Evolutionary conservation across 2,329 filamentous ascomycete genomes (phyloP).

Genomic region (Aspergillus sp.): DNA sequence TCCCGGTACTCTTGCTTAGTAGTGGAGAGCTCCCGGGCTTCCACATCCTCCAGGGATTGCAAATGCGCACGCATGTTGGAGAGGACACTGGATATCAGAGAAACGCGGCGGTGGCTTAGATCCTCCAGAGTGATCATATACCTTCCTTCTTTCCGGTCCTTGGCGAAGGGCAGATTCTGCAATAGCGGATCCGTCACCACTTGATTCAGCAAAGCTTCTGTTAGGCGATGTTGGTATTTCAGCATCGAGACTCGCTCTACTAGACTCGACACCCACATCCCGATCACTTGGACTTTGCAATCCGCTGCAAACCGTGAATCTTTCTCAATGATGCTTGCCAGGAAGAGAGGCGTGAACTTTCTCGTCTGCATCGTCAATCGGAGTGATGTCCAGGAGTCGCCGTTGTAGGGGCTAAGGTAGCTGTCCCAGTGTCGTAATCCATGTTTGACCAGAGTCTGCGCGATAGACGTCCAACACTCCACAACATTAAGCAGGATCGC

Average conservation of each 20-base stretch:
- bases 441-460: slow-evolving; percentile 50
- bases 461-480: slow-evolving; percentile 58
- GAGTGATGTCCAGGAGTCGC: slow-evolving; percentile 52
- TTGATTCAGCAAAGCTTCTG: slow-evolving; percentile 55
- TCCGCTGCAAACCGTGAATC: slow-evolving; percentile 46
- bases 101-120: slow-evolving; percentile 57
- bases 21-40: slow-evolving; percentile 39
- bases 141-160: slow-evolving; percentile 34
- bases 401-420: slow-evolving; percentile 58
- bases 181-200: slow-evolving; percentile 52
- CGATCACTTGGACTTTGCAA: slow-evolving; percentile 53
- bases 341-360: slow-evolving; percentile 50
- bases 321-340: slow-evolving; percentile 48
- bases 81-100: slow-evolving; percentile 58
- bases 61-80: slow-evolving; percentile 61
- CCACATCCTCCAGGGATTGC: slow-evolving; percentile 38
- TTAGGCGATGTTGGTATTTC: slow-evolving; percentile 62
- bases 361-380: slow-evolving; percentile 50
- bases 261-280: slow-evolving; percentile 56
- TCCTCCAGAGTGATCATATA: slow-evolving; percentile 55
- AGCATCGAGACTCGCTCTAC: slow-evolving; percentile 62
- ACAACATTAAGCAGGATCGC: slow-evolving; percentile 53
- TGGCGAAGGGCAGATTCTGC: slow-evolving; percentile 60
- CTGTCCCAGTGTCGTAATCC: slow-evolving; percentile 55
- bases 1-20: slow-evolving; percentile 49